A percentile compares a stretch with the other conserved stretches of the same genome.
These are phyloP conservation scores for Astrocystis sublimbata DNA, from an alignment of 495 filamentous ascomycete species.

Conservation along the genomic window DNA sequence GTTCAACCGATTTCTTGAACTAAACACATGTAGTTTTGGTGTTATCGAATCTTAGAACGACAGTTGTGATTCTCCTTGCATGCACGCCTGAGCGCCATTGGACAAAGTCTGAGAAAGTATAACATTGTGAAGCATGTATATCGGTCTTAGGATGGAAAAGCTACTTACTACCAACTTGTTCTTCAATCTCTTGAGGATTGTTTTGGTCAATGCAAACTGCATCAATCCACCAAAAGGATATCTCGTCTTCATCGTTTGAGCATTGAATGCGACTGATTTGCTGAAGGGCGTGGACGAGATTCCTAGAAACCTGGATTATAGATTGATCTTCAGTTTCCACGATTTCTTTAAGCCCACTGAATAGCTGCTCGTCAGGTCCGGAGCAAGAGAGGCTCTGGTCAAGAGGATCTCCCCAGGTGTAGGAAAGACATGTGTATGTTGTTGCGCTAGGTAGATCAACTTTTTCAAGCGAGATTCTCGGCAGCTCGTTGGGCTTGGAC, in stretches of 20 bases:
- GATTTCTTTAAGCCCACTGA: background rate
- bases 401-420: constrained; percentile 33
- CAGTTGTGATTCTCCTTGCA: background rate
- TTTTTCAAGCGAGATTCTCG: background rate
- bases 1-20: background rate
- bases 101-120: background rate
- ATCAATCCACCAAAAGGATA: background rate
- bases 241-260: background rate
- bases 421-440: constrained; percentile 35
- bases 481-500: background rate
- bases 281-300: background rate
- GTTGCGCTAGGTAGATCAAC: background rate
- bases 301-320: background rate
- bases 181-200: background rate
- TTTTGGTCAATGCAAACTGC: constrained; percentile 37
- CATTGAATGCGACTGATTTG: background rate
- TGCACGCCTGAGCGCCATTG: background rate
- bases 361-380: background rate
- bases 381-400: constrained; percentile 3
- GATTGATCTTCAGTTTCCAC: background rate
- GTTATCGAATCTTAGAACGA: background rate
- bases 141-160: too few species aligned
- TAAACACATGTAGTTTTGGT: background rate
- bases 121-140: too few species aligned
- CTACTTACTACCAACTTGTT: background rate